phyloP scores from a whole-genome alignment of 148 eudicot genomes.

The Vaccinium myrtillus region DNA sequence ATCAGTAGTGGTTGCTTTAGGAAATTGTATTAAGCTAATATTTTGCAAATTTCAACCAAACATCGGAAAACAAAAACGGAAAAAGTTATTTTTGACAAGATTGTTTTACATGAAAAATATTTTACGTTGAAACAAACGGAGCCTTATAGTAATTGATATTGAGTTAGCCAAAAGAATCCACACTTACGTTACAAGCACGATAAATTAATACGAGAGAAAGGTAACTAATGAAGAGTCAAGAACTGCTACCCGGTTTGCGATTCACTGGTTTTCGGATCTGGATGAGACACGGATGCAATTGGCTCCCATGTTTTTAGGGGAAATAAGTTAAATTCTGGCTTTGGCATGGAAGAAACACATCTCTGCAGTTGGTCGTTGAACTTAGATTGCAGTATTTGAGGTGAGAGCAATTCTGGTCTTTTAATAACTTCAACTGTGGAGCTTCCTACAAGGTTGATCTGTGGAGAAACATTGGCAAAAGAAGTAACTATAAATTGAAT shows the following conservation, averaged over 20 bases:
- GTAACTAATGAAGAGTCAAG: not conserved
- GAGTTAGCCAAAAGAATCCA: not conserved
- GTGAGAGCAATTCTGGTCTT: slow-evolving; percentile 44
- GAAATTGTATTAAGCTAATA: no score
- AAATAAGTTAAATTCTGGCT: slow-evolving; percentile 26
- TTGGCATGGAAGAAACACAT: slow-evolving; percentile 30
- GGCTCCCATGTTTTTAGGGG: slow-evolving; percentile 10
- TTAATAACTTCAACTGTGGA: slow-evolving; percentile 42
- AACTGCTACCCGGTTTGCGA: not conserved
- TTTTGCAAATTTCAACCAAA: no score
- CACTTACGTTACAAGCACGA: not conserved
- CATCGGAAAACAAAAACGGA: no score
- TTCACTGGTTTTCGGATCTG: not conserved
- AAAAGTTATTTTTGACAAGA: no score
- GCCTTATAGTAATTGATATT: no score
- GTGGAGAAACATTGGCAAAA: not conserved
- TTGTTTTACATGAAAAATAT: no score
- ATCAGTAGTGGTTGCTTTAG: no score
- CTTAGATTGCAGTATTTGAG: slow-evolving; percentile 40
- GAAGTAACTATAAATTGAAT: not conserved
- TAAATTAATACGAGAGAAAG: not conserved
- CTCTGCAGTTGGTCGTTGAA: slow-evolving; percentile 40
- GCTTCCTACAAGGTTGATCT: slow-evolving; percentile 45
- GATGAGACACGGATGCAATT: not conserved
- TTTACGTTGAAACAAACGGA: no score